These are phyloP conservation scores for Apiotrichum gamsii DNA, from an alignment of 1,284 basidiomycete genomes.

Conservation along the genomic window DNA sequence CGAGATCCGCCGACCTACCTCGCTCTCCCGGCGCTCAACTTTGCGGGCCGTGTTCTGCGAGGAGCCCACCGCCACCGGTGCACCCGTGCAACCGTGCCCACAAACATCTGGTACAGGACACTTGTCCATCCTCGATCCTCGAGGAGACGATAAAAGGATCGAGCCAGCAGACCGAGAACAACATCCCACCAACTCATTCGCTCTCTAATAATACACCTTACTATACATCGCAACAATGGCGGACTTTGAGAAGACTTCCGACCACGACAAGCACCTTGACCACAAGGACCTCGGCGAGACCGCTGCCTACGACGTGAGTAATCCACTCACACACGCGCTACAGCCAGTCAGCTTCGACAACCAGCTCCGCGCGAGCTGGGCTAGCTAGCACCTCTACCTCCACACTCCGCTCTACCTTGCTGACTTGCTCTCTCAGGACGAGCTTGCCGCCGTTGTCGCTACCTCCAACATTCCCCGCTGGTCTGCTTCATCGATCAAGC, in stretches of 20 bases:
- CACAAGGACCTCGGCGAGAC: not conserved
- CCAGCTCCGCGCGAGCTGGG: too few species aligned
- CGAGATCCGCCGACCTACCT: not conserved
- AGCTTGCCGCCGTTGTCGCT: slow-evolving; percentile 17
- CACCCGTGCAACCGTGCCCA: not conserved
- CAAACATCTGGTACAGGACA: not conserved
- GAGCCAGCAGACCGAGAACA: not conserved
- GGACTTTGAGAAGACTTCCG: slow-evolving; percentile 1
- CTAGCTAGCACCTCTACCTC: too few species aligned
- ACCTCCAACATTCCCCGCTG: slow-evolving; percentile 22
- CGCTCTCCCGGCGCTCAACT: slow-evolving; percentile 1
- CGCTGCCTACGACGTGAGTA: not conserved
- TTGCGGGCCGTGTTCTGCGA: not conserved
- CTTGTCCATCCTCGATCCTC: not conserved
- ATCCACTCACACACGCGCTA: too few species aligned
- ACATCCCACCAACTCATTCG: not conserved
- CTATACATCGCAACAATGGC: not conserved
- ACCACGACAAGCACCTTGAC: not conserved
- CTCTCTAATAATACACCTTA: not conserved
- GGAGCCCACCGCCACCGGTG: not conserved
- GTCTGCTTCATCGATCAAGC: slow-evolving; percentile 16
- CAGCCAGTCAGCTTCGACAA: too few species aligned
- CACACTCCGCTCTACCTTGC: too few species aligned
- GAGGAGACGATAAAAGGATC: not conserved
- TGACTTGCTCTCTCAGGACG: slow-evolving; percentile 16